Evolutionary conservation across 1,284 basidiomycete species (phyloP).

Genomic region (Amylostereum areolatum): DNA sequence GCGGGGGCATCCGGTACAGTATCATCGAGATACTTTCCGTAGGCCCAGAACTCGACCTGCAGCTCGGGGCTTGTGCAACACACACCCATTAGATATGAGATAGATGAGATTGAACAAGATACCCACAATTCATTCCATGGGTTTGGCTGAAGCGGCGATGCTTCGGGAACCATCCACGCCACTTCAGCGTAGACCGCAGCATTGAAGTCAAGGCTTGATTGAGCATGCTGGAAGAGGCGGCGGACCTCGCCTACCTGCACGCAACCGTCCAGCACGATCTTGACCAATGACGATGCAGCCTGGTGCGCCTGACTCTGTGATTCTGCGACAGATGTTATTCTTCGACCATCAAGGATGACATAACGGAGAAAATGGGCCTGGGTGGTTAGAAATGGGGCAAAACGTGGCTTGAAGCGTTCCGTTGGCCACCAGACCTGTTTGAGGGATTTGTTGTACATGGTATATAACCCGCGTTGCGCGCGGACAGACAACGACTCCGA

Average conservation of each 20-base stretch:
- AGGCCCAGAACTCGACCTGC: too few relatives aligned
- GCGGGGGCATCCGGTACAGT: too few relatives aligned
- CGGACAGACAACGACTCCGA: too few relatives aligned
- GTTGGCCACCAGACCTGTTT: not conserved
- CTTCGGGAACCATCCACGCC: constrained; percentile 4
- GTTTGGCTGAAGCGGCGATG: not conserved
- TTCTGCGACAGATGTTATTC: not conserved
- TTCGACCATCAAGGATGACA: constrained; percentile 3
- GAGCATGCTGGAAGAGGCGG: constrained; percentile 3
- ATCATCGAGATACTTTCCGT: too few relatives aligned
- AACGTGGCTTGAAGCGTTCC: not conserved
- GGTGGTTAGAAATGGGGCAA: not conserved
- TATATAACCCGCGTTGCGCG: too few relatives aligned
- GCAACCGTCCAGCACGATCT: not conserved
- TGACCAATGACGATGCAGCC: not conserved
- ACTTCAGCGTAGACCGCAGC: constrained; percentile 7
- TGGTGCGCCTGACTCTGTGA: not conserved
- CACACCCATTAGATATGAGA: too few relatives aligned
- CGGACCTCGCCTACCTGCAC: constrained; percentile 4
- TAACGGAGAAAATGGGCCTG: not conserved
- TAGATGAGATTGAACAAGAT: too few relatives aligned
- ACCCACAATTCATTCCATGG: constrained; percentile 7
- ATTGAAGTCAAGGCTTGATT: not conserved
- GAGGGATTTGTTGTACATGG: not conserved
- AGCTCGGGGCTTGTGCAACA: too few relatives aligned